Evolutionary conservation across 2,329 filamentous ascomycete genomes (phyloP).

Genomic region (Verticillium tricorpus): DNA sequence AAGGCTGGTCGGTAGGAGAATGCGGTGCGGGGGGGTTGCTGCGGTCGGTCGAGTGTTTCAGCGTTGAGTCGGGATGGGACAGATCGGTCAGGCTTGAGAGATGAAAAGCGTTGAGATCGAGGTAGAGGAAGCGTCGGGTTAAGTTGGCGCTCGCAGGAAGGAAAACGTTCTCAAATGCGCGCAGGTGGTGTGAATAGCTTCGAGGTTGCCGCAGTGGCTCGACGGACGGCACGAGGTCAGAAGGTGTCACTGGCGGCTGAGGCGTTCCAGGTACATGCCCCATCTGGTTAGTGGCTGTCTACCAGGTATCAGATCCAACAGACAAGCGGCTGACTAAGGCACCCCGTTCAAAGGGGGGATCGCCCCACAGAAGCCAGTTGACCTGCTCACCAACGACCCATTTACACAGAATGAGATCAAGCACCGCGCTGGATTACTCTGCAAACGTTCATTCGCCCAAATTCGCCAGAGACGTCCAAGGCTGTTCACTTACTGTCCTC

Average conservation of each 20-base stretch:
- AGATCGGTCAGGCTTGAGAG: background rate
- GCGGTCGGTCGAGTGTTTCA: background rate
- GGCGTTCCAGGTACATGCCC: background rate
- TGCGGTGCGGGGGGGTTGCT: background rate
- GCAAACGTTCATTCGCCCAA: too few relatives aligned
- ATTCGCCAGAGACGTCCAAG: too few relatives aligned
- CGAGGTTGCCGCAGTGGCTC: background rate
- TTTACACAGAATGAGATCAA: too few relatives aligned
- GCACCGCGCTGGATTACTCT: too few relatives aligned
- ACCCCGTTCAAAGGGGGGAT: too few relatives aligned
- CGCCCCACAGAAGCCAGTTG: too few relatives aligned
- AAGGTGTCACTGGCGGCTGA: background rate
- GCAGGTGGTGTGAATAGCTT: conserved; percentile 16
- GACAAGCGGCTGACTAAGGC: too few relatives aligned
- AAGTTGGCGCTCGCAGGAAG: background rate
- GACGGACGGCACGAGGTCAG: background rate
- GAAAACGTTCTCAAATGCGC: conserved; percentile 38
- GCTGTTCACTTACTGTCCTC: too few relatives aligned
- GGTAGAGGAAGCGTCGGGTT: background rate
- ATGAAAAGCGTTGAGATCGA: background rate
- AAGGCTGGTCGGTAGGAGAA: background rate
- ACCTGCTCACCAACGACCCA: too few relatives aligned
- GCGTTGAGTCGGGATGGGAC: background rate
- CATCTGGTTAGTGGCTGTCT: background rate
- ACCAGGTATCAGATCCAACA: too few relatives aligned